Evolutionary conservation across 352 stramenopile genomes (phyloP), one percentile per base, ranked within the genome.

Genomic region (Phytophthora tentaculata): DNA sequence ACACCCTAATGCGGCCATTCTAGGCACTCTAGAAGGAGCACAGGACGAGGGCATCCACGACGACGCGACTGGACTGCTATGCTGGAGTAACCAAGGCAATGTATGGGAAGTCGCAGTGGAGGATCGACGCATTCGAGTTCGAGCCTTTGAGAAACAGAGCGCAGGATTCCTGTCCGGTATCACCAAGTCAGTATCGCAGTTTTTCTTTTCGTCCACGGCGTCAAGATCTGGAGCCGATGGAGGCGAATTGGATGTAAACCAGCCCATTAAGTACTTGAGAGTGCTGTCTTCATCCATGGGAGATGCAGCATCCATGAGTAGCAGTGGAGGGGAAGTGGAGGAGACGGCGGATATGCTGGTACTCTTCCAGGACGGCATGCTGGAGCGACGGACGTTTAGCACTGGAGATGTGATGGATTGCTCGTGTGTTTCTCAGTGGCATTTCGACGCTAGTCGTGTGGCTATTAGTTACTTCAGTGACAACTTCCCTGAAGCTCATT

Each of bases 101-200:
- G 71, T 94, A 26, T 94, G 86, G 86, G 86, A 94, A 53, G 71
- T 94, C 13, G 84, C 84, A 20, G 84, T 94, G 48, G 86, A 94
- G 28, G 84, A 94, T 62, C 79, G 84, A 22, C 82, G 86, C n/a
- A 86, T 94, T 60, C 86, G 86, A 47, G 83, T 92, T 28, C 82
- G 86, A 22, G 68, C 77, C 19, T 90, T 94, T 39, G 86, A 94
- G 61, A 89, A 88, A 35, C 80, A 87, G 29, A 83, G 81, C 23
- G 67, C 58, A 13, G 84, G 86, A 5, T 91, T 94, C 51, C 65
- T 94, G 24, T 84, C 84, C 1, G 84, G 86, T 0, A 64, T 92
- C 19, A 91, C 84, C 43, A 91, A 88, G 64, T 89, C 86, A 0
- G 84, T 94, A 24, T 87, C 83, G 45, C 80, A 88, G 60, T 94